Percentiles rank a stretch among this genome's conserved stretches.
These are phyloP conservation scores for Metschnikowia kofuensis DNA, from an alignment of 805 yeast genomes.

Conservation along the genomic window DNA sequence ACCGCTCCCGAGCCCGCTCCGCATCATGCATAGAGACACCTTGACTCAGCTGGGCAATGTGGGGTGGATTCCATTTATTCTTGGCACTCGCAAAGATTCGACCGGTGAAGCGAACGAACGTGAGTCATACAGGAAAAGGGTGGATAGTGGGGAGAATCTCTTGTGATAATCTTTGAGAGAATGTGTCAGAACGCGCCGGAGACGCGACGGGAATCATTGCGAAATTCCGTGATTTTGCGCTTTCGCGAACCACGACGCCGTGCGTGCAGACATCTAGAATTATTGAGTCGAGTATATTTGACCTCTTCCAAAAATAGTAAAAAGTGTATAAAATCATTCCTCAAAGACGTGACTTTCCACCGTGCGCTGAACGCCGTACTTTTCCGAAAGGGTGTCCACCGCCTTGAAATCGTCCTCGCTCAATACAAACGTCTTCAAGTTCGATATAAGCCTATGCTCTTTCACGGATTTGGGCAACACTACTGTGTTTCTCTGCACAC, in stretches of 20 bases:
- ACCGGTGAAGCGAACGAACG: neutral
- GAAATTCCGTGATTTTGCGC: neutral
- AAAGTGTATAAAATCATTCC: neutral
- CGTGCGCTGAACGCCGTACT: conserved; percentile 31
- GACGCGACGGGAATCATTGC: neutral
- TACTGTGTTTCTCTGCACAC: conserved; percentile 16
- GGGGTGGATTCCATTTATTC: neutral
- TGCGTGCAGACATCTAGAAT: too few species aligned
- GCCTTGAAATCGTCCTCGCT: conserved; percentile 35
- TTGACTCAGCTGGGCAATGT: neutral
- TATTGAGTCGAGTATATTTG: too few species aligned
- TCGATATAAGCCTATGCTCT: conserved; percentile 32
- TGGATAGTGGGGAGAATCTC: too few species aligned
- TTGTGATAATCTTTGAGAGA: too few species aligned
- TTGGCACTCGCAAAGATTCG: neutral
- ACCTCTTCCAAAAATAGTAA: too few species aligned
- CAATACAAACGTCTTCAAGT: conserved; percentile 35
- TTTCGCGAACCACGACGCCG: neutral
- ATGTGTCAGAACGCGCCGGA: too few species aligned
- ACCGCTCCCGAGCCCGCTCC: neutral
- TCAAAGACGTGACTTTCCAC: conserved; percentile 24
- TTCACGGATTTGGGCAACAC: conserved; percentile 19
- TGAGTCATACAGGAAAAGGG: too few species aligned
- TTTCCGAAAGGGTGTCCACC: conserved; percentile 29
- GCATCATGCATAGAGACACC: neutral